These are phyloP conservation scores for Butyriboletus loyo DNA, from an alignment of 768 basidiomycete genomes.

Conservation along the genomic window DNA sequence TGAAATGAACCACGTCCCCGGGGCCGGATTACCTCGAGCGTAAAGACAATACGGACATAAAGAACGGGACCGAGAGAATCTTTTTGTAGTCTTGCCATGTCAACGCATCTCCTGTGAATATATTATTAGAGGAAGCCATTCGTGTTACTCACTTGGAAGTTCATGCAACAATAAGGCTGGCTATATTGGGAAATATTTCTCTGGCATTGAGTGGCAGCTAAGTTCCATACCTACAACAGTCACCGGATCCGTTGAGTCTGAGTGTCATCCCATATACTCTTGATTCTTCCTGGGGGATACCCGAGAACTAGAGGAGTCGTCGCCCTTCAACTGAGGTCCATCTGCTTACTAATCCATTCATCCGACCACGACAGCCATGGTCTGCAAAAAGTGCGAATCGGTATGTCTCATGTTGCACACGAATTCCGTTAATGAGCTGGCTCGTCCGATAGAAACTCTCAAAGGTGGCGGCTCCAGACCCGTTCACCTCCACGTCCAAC, in stretches of 20 bases:
- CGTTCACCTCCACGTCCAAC: slow-evolving; percentile 68
- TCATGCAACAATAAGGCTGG: slow-evolving; percentile 26
- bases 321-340: too few species aligned
- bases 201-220: not conserved
- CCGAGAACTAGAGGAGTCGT: not conserved
- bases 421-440: slow-evolving; percentile 3
- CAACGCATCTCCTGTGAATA: slow-evolving; percentile 30
- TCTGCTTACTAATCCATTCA: slow-evolving; percentile 20
- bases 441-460: slow-evolving; percentile 68
- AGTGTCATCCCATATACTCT: not conserved
- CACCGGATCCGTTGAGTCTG: not conserved
- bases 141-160: slow-evolving; percentile 23
- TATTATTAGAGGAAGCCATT: slow-evolving; percentile 2
- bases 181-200: slow-evolving; percentile 21
- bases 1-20: slow-evolving; percentile 19
- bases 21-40: slow-evolving; percentile 22
- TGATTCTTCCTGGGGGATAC: not conserved
- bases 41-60: slow-evolving; percentile 28
- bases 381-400: slow-evolving; percentile 84
- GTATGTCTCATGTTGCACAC: slow-evolving; percentile 36
- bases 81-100: slow-evolving; percentile 36
- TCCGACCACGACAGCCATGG: slow-evolving; percentile 53
- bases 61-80: slow-evolving; percentile 26
- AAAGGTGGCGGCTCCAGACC: slow-evolving; percentile 86
- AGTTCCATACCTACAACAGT: not conserved